phyloP scores from a whole-genome alignment of 2,329 filamentous ascomycete genomes.

The Colletotrichum karsti region DNA sequence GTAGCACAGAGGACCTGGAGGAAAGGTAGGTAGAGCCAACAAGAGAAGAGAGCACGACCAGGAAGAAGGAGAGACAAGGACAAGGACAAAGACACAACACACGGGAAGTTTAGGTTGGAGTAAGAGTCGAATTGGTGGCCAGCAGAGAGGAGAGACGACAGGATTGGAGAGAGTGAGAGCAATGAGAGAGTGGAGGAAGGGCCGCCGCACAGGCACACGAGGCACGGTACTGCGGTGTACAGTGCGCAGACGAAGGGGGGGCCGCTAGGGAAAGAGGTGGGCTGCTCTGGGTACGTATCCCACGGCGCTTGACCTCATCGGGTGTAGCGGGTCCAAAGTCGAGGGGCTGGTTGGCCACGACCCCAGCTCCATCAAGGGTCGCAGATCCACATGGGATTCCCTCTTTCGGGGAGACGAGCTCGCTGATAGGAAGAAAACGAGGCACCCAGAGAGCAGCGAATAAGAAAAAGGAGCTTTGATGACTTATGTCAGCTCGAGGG shows the following conservation, averaged over 20 bases:
- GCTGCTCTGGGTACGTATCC: neutral
- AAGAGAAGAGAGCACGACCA: no score
- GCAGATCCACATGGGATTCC: conserved; percentile 20
- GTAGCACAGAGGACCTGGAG: conserved; percentile 7
- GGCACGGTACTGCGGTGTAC: no score
- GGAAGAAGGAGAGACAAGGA: conserved; percentile 5
- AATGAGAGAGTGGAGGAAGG: neutral
- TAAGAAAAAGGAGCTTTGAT: neutral
- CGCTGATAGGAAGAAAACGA: conserved; percentile 23
- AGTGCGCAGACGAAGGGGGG: neutral
- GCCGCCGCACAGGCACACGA: conserved; percentile 7
- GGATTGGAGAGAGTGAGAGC: conserved; percentile 1
- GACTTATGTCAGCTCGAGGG: neutral
- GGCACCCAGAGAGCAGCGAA: neutral
- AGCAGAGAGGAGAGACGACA: no score
- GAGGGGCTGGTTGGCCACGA: conserved; percentile 11
- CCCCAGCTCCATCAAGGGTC: neutral
- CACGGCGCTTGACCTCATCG: neutral
- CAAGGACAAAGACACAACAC: neutral
- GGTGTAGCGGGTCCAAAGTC: neutral
- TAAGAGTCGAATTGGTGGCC: no score
- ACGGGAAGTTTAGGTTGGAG: no score
- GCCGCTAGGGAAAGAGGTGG: neutral
- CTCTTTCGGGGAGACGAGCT: conserved; percentile 18
- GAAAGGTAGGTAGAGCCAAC: neutral